Evolutionary conservation across 2,329 filamentous ascomycete species (phyloP).

Genomic region (Ophiostoma angusticollis): DNA sequence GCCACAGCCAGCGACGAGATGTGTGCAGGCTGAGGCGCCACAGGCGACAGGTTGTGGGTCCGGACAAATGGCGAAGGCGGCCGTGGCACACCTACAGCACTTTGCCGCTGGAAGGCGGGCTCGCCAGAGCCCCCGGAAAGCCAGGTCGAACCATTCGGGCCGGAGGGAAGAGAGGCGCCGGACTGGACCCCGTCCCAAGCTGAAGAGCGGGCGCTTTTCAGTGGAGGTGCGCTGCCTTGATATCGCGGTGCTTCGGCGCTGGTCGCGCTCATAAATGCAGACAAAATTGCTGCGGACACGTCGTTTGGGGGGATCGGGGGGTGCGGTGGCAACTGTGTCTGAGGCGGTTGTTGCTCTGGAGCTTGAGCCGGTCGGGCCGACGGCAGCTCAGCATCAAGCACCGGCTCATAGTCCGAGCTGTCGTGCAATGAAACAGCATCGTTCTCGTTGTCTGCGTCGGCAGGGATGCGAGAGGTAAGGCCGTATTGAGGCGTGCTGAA

Average conservation of each 20-base stretch:
- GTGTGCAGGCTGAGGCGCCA: slow-evolving; percentile 64
- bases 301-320: no score
- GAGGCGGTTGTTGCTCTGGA: background rate
- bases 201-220: no score
- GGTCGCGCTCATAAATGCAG: no score
- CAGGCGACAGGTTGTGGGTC: slow-evolving; percentile 58
- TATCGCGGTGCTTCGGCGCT: no score
- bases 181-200: no score
- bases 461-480: slow-evolving; percentile 36
- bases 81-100: slow-evolving; percentile 25
- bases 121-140: background rate
- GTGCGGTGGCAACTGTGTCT: background rate
- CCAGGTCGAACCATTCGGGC: background rate
- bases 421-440: slow-evolving; percentile 27
- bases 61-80: slow-evolving; percentile 41
- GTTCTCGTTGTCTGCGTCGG: slow-evolving; percentile 24
- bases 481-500: slow-evolving; percentile 60
- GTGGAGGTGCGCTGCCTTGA: no score
- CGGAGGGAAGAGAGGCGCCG: no score
- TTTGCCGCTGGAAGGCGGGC: background rate
- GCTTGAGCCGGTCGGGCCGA: background rate
- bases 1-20: slow-evolving; percentile 42
- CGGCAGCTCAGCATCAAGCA: slow-evolving; percentile 14
- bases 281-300: no score
- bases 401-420: slow-evolving; percentile 23